These are phyloP conservation scores for Mucor mucedo DNA, from an alignment of 371 early-diverging fungal species.

Conservation along the genomic window DNA sequence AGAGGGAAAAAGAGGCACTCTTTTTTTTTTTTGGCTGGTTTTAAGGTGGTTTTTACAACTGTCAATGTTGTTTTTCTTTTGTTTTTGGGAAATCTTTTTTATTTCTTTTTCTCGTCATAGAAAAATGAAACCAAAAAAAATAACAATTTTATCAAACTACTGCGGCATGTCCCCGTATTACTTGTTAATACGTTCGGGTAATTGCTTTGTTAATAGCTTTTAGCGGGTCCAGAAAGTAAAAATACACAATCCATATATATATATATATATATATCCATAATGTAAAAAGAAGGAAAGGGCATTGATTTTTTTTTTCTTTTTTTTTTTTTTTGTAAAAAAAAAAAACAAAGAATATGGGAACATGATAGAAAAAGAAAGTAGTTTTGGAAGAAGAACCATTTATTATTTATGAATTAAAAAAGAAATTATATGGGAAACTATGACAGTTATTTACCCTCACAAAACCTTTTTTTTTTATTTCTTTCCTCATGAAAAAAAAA, in stretches of 20 bases:
- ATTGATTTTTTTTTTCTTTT: conserved; percentile 8
- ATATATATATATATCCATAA: conserved; percentile 7
- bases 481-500: conserved; percentile 10
- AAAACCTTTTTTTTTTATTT: conserved; percentile 22
- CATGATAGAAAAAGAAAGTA: neutral
- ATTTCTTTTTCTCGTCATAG: neutral
- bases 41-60: neutral
- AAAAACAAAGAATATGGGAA: conserved; percentile 7
- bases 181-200: conserved; percentile 37
- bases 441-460: conserved; percentile 8
- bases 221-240: conserved; percentile 36
- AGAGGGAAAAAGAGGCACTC: neutral
- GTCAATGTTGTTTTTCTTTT: conserved; percentile 10
- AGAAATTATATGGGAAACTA: neutral
- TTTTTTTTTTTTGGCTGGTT: neutral
- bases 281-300: neutral
- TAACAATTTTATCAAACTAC: conserved; percentile 23
- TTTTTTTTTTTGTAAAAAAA: conserved; percentile 2
- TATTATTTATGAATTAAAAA: neutral
- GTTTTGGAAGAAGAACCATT: no score
- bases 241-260: conserved; percentile 12
- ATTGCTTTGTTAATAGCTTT: conserved; percentile 27
- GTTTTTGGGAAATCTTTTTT: conserved; percentile 13
- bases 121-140: conserved; percentile 13
- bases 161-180: conserved; percentile 41